Base-by-base conservation (phyloP, 352 stramenopile genomes). In the Pythium insidiosum region DNA sequence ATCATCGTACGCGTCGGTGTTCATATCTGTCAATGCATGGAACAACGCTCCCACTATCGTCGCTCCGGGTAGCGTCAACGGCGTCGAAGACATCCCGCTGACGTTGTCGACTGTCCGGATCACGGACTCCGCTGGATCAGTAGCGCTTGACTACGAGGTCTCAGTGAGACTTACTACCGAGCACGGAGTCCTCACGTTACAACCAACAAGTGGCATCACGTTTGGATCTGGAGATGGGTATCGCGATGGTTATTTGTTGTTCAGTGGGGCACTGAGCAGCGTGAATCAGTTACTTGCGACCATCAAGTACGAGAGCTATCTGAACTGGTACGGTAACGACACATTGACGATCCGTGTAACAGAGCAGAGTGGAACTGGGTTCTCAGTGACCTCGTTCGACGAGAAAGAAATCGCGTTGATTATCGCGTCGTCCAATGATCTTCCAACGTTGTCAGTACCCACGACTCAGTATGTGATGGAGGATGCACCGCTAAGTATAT, bases 241-340 rank as follows among this genome's bases (percentile, higher is more conserved):
- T 19, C 55, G 43, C 11, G 73, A 84, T 38, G 70, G 76, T 20
- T 83, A 69, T 28, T 36, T 84, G 22, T 48, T 90, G 2, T 83
- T 88, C 45, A 87, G 71, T 25, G 78, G 75, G 1, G 39, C 60
- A 7, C 47, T 88, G 10, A 78, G 58, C 35, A 66, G 58, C n/a
- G 60, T 90, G 15, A 90, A 90, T 31, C 35, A 42, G 5, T 51
- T 79, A 36, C 42, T 90, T 29, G 53, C 65, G 15, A 51, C 28
- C 0, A 40, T 88, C 11, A 66, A 55, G 35, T 90, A 88, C 42
- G 52, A 67, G 36, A 61, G 57, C 11, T 86, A 79, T 19, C 42
- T 85, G 36, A 85, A 90, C 31, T 88, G 78, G 78, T 84, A 85
- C 31, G 78, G 78, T 19, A 49, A 78, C 20, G 78, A 90, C 28